These are phyloP conservation scores for Stevia rebaudiana DNA, from an alignment of 140 eudicot genomes.

Conservation along the genomic window DNA sequence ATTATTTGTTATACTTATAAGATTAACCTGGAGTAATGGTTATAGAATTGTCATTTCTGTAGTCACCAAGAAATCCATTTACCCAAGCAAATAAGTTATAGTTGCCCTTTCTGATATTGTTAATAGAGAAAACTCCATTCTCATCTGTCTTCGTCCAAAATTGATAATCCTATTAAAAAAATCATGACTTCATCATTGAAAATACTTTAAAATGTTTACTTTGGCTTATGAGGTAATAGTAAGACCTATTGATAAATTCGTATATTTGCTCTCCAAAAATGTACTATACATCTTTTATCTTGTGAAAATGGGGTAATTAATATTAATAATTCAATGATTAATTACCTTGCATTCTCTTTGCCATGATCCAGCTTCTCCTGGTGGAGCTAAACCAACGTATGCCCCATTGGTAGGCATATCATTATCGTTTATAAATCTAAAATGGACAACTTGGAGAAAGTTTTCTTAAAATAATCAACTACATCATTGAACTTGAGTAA, in stretches of 20 bases:
- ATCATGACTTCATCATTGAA: no score
- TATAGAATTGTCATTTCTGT: slow-evolving; percentile 39
- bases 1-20: neutral
- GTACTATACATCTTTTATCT: neutral
- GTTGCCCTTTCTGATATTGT: slow-evolving; percentile 48
- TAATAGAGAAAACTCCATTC: slow-evolving; percentile 50
- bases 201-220: neutral
- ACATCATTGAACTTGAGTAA: neutral
- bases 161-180: slow-evolving; percentile 55
- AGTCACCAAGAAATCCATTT: slow-evolving; percentile 75
- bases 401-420: slow-evolving; percentile 53
- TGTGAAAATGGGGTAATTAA: neutral
- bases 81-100: slow-evolving; percentile 86
- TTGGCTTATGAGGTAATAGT: neutral
- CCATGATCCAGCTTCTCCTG: slow-evolving; percentile 86
- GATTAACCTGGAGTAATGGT: slow-evolving; percentile 58
- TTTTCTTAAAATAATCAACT: neutral
- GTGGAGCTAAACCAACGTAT: slow-evolving; percentile 69
- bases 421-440: slow-evolving; percentile 38
- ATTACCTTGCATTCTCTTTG: slow-evolving; percentile 92
- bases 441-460: neutral
- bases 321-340: no score
- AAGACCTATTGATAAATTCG: neutral
- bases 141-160: slow-evolving; percentile 80
- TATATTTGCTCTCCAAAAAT: neutral